phyloP scores from a whole-genome alignment of 345 rosid species.

The Eucalyptus leucophloia region DNA sequence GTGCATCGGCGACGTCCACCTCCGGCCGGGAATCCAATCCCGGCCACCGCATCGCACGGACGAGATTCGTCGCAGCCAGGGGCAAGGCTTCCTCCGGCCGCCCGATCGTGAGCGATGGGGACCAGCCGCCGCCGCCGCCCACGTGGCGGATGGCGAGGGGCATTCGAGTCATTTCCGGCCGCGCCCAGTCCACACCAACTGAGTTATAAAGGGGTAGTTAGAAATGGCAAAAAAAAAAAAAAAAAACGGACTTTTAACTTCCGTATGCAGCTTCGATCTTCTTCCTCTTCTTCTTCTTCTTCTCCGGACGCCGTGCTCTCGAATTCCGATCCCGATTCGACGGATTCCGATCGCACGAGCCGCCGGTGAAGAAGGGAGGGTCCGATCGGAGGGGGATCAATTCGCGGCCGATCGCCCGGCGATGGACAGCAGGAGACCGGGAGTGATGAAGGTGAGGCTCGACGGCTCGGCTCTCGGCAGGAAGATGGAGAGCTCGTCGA shows the following conservation, averaged over 20 bases:
- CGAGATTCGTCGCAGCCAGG: background rate
- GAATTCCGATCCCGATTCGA: background rate
- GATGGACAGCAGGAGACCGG: slow-evolving; percentile 35
- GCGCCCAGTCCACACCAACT: background rate
- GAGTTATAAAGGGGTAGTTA: background rate
- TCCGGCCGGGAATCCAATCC: background rate
- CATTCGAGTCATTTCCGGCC: background rate
- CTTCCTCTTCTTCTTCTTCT: background rate
- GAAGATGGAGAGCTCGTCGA: slow-evolving; percentile 43
- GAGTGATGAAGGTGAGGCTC: slow-evolving; percentile 26
- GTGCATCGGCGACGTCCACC: background rate
- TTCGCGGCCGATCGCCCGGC: slow-evolving; percentile 10
- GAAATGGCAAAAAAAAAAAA: no score
- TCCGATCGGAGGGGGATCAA: background rate
- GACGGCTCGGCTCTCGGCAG: slow-evolving; percentile 15
- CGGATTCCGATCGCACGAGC: background rate
- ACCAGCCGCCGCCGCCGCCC: background rate
- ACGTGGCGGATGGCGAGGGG: background rate
- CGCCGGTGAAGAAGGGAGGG: background rate
- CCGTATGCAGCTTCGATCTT: background rate
- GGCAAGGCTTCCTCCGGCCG: background rate
- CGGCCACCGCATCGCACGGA: background rate
- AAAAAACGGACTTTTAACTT: background rate
- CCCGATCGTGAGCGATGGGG: background rate
- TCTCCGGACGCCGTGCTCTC: background rate